Evolutionary conservation across 73 alveolate species (phyloP).

Genomic region (Tetrahymena thermophila): DNA sequence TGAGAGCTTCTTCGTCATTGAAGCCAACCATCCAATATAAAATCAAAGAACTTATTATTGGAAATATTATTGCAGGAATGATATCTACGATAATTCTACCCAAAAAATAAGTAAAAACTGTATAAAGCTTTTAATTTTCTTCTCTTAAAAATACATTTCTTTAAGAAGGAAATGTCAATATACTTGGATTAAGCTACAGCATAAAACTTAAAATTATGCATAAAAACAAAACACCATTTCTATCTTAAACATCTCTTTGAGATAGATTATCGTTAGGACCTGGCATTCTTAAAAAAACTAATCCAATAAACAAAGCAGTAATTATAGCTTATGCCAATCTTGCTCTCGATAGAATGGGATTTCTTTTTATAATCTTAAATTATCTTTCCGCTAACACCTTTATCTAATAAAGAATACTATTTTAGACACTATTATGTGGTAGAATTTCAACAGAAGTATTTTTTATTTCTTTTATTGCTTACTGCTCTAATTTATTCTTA

Average conservation of each 20-base stretch:
- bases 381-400: background rate
- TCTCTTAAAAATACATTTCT: constrained; percentile 41
- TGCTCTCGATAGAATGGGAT: background rate
- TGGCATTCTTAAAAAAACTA: background rate
- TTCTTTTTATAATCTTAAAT: background rate
- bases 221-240: constrained; percentile 15
- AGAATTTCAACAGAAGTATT: background rate
- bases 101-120: constrained; percentile 6
- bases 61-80: background rate
- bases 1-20: background rate
- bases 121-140: constrained; percentile 21
- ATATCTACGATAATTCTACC: constrained; percentile 24
- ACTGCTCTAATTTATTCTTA: background rate
- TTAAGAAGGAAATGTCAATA: constrained; percentile 17
- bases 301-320: background rate
- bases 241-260: background rate
- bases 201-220: background rate
- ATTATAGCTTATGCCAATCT: background rate
- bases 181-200: constrained; percentile 2
- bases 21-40: constrained; percentile 32
- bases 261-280: background rate
- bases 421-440: background rate
- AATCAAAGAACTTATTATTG: constrained; percentile 16
- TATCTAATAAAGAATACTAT: background rate
- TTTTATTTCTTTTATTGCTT: background rate